phyloP scores from a whole-genome alignment of 2,329 filamentous ascomycete genomes.

The Chrysosporium queenslandicum region DNA sequence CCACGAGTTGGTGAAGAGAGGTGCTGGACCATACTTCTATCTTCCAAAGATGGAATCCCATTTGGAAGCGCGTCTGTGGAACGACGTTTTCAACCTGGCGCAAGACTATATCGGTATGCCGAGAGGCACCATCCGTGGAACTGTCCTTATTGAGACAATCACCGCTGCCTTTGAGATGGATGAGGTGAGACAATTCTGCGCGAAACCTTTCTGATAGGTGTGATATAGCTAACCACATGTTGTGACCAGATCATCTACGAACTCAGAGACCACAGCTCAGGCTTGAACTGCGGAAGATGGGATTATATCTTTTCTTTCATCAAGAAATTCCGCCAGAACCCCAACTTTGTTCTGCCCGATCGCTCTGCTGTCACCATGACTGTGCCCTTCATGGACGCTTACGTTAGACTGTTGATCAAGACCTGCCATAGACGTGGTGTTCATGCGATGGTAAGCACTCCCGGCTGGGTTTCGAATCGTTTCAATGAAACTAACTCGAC shows the following conservation, averaged over 20 bases:
- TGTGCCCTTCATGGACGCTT: slow-evolving; percentile 94
- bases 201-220: not conserved
- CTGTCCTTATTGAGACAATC: slow-evolving; percentile 96
- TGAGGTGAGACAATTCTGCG: slow-evolving; percentile 43
- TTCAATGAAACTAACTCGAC: slow-evolving; percentile 1
- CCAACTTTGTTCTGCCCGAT: slow-evolving; percentile 86
- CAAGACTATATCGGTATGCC: slow-evolving; percentile 88
- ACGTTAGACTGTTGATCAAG: slow-evolving; percentile 94
- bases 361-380: slow-evolving; percentile 92
- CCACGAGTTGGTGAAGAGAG: slow-evolving; percentile 70
- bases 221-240: not conserved
- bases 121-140: slow-evolving; percentile 85
- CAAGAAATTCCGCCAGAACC: slow-evolving; percentile 97
- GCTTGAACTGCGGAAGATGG: slow-evolving; percentile 97
- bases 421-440: slow-evolving; percentile 94
- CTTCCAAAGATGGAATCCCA: slow-evolving; percentile 97
- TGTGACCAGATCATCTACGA: slow-evolving; percentile 77
- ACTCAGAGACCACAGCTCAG: slow-evolving; percentile 88
- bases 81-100: slow-evolving; percentile 90
- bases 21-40: slow-evolving; percentile 92
- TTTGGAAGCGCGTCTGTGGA: slow-evolving; percentile 94
- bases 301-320: slow-evolving; percentile 99
- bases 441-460: slow-evolving; percentile 70
- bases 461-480: too few species aligned
- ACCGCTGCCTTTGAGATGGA: slow-evolving; percentile 99